Base-by-base conservation (phyloP, 1,284 basidiomycete genomes). In the Stereum hirsutum region DNA sequence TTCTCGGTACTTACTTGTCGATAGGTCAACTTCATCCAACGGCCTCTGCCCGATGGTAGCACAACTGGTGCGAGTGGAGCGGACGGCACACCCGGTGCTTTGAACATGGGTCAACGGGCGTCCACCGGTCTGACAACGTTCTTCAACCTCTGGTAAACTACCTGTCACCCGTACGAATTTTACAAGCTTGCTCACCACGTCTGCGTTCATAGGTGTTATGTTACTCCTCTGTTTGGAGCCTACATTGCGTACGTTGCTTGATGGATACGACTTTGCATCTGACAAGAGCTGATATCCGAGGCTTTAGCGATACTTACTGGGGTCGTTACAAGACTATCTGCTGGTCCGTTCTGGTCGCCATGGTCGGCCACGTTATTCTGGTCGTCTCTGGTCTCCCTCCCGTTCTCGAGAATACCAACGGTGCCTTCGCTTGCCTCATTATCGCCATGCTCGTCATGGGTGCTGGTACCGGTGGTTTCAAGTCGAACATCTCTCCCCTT, bases 271-370 rank as follows among this genome's bases (percentile, higher is more conserved):
- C n/a, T n/a, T n/a, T n/a, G n/a, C n/a, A n/a, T n/a, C n/a, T n/a
- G n/a, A n/a, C n/a, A n/a, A n/a, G n/a, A n/a, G n/a, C n/a, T n/a
- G n/a, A n/a, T n/a, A n/a, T n/a, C n/a, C n/a, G n/a, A n/a, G n/a
- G n/a, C n/a, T n/a, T n/a, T n/a, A n/a, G n/a, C n/a, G 85, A 88
- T 55, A 76, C 81, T 8, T 70, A 75, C 41, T 79, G 73, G 69
- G 86, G 85, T 32, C 75, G 85, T 17, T 89, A 74, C 70, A 85
- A 84, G 60, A 85, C 85, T 1, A 72, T 87, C 50, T 73, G 70
- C 49, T 60, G 74, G 44, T 70, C 75, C 10, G 66, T 83, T 33
- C 65, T 25, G 6, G 58, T 89, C 37, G 69, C 75, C 1, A 60
- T 82, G 43, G 20, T 85, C 27, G 82, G 83, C 0, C 89, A 92